These are phyloP conservation scores for Bremia lactucae DNA, from an alignment of 352 stramenopile species.

Conservation along the genomic window DNA sequence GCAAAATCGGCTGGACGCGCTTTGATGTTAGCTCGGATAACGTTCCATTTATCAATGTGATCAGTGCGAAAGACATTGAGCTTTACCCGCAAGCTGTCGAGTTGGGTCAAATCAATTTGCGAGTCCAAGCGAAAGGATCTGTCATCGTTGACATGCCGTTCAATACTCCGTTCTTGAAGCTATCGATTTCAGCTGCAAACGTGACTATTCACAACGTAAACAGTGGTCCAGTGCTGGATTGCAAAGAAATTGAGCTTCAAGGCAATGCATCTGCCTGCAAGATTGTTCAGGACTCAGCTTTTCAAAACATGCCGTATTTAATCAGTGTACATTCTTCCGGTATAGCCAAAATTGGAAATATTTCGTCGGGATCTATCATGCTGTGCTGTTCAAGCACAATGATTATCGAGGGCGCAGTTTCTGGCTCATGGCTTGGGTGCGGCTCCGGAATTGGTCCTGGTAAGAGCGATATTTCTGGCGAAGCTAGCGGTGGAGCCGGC, in stretches of 20 bases:
- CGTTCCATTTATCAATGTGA: constrained; percentile 18
- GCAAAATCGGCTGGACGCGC: constrained; percentile 4
- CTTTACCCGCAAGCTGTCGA: constrained; percentile 37
- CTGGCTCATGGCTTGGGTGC: constrained; percentile 36
- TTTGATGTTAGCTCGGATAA: constrained; percentile 3
- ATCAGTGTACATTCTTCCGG: constrained; percentile 38
- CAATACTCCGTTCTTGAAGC: constrained; percentile 35
- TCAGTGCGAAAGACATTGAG: constrained; percentile 29
- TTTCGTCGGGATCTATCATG: constrained; percentile 47
- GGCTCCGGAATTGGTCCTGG: constrained; percentile 37
- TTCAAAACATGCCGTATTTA: constrained; percentile 21
- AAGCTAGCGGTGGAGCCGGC: constrained; percentile 54
- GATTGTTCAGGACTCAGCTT: constrained; percentile 8
- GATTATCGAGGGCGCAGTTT: constrained; percentile 27
- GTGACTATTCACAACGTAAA: constrained; percentile 33
- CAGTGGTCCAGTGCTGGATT: constrained; percentile 34
- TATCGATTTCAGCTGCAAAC: constrained; percentile 36
- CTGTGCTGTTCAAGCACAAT: constrained; percentile 38
- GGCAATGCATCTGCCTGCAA: constrained; percentile 27
- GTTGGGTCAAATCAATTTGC: constrained; percentile 28
- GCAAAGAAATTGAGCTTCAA: constrained; percentile 32
- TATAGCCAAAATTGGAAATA: constrained; percentile 28
- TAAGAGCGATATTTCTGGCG: constrained; percentile 34
- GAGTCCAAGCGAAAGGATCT: constrained; percentile 23
- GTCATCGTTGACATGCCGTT: constrained; percentile 44